Evolutionary conservation across 2,329 filamentous ascomycete species (phyloP).

Genomic region (Truncatella angustata): DNA sequence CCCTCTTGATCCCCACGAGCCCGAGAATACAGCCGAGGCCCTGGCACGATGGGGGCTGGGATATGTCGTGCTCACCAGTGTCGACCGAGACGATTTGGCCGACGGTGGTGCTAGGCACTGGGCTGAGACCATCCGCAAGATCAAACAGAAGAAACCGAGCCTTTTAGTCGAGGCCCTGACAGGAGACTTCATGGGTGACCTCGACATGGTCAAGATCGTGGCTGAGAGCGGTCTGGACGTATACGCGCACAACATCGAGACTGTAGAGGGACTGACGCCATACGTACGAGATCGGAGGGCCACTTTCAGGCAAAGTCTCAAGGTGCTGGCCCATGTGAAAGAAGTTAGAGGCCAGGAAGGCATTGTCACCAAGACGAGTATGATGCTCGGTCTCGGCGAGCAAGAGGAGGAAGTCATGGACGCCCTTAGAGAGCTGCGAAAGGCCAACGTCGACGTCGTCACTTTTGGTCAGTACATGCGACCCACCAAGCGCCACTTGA

Average conservation of each 20-base stretch:
- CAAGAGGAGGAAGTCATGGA: constrained; percentile 82
- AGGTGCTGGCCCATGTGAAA: constrained; percentile 80
- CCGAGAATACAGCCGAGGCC: constrained; percentile 94
- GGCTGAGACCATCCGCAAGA: constrained; percentile 89
- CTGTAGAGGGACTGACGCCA: constrained; percentile 85
- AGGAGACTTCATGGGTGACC: constrained; percentile 81
- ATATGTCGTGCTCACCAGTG: constrained; percentile 90
- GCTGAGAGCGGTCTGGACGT: constrained; percentile 89
- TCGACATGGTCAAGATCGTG: constrained; percentile 83
- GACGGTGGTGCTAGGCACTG: constrained; percentile 90
- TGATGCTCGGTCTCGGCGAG: constrained; percentile 96
- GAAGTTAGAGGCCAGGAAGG: constrained; percentile 62
- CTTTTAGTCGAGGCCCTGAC: constrained; percentile 82
- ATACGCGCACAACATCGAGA: constrained; percentile 97
- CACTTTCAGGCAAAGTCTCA: constrained; percentile 81
- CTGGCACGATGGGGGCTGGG: constrained; percentile 89
- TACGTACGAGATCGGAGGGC: constrained; percentile 87
- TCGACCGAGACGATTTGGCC: constrained; percentile 87
- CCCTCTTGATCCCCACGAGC: constrained; percentile 91
- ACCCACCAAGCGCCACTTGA: constrained; percentile 95
- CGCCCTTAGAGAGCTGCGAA: constrained; percentile 75
- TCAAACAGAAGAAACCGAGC: constrained; percentile 78
- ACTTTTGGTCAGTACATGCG: constrained; percentile 99
- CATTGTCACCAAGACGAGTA: constrained; percentile 96
- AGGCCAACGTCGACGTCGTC: constrained; percentile 83